Percentiles rank a stretch among this genome's conserved stretches.
phyloP scores from a whole-genome alignment of 2,329 filamentous ascomycete species.

The Teratosphaeria zuluensis region DNA sequence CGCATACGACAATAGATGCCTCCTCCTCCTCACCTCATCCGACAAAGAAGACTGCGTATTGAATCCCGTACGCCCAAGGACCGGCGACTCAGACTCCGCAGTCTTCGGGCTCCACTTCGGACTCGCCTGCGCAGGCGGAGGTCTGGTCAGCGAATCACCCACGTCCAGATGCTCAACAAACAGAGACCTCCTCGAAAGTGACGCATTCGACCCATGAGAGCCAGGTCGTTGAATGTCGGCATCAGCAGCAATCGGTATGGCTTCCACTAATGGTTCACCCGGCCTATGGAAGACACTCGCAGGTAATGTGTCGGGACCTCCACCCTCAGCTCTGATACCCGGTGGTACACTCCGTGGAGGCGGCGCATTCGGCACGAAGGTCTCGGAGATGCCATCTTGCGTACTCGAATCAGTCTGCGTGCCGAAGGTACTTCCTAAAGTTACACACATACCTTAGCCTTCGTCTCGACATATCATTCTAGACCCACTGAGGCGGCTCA shows the following conservation, averaged over 20 bases:
- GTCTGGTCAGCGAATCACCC: slow-evolving; percentile 8
- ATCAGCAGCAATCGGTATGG: slow-evolving; percentile 8
- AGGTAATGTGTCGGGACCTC: neutral
- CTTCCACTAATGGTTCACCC: neutral
- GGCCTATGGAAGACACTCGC: slow-evolving; percentile 6
- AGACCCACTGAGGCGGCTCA: slow-evolving; percentile 10
- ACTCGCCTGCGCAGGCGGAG: neutral
- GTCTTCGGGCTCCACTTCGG: neutral
- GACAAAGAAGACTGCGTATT: slow-evolving; percentile 3
- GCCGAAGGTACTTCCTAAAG: slow-evolving; percentile 3
- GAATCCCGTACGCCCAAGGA: slow-evolving; percentile 8
- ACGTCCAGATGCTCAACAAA: neutral
- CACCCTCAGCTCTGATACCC: slow-evolving; percentile 1
- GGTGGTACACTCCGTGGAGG: slow-evolving; percentile 1
- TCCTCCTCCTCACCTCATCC: slow-evolving; percentile 9
- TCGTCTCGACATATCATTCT: slow-evolving; percentile 2
- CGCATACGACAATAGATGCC: slow-evolving; percentile 14
- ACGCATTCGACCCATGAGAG: neutral
- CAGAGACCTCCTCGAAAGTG: neutral
- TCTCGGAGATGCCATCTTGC: neutral
- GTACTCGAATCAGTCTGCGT: neutral
- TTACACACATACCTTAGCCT: slow-evolving; percentile 14
- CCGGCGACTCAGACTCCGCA: slow-evolving; percentile 12
- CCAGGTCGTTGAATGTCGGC: slow-evolving; percentile 3
- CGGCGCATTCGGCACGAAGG: neutral